These are phyloP conservation scores for Pseudogymnoascus sp. DNA, from an alignment of 2,329 filamentous ascomycete genomes.

Conservation along the genomic window DNA sequence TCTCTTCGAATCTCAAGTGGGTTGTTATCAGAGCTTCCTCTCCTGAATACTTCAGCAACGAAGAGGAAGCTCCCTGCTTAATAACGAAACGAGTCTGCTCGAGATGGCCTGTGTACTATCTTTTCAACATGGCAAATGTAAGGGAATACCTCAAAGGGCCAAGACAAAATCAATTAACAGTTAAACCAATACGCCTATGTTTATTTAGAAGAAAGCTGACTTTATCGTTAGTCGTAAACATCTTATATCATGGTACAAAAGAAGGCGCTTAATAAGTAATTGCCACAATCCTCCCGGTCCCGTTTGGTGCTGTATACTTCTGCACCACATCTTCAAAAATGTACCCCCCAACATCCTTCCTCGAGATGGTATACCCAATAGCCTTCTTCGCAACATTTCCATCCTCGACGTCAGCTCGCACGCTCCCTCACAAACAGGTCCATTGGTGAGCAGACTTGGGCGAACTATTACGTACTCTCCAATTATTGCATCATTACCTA, in stretches of 20 bases:
- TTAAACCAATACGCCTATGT: too few relatives aligned
- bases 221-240: neutral
- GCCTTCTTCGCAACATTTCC: slow-evolving; percentile 16
- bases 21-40: too few relatives aligned
- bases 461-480: slow-evolving; percentile 16
- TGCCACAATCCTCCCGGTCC: neutral
- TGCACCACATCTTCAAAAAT: slow-evolving; percentile 21
- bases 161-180: too few relatives aligned
- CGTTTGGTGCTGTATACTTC: neutral
- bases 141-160: too few relatives aligned
- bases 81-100: too few relatives aligned
- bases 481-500: neutral
- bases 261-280: neutral
- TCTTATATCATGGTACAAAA: neutral
- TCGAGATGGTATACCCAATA: slow-evolving; percentile 30
- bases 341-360: slow-evolving; percentile 31
- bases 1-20: too few relatives aligned
- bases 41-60: too few relatives aligned
- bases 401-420: slow-evolving; percentile 10
- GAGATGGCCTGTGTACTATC: too few relatives aligned
- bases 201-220: neutral
- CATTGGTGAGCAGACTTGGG: slow-evolving; percentile 28
- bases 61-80: too few relatives aligned
- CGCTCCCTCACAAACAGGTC: slow-evolving; percentile 12
- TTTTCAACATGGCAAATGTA: too few relatives aligned